Evolutionary conservation across 345 rosid genomes (phyloP).

Genomic region (Salix arbutifolia): DNA sequence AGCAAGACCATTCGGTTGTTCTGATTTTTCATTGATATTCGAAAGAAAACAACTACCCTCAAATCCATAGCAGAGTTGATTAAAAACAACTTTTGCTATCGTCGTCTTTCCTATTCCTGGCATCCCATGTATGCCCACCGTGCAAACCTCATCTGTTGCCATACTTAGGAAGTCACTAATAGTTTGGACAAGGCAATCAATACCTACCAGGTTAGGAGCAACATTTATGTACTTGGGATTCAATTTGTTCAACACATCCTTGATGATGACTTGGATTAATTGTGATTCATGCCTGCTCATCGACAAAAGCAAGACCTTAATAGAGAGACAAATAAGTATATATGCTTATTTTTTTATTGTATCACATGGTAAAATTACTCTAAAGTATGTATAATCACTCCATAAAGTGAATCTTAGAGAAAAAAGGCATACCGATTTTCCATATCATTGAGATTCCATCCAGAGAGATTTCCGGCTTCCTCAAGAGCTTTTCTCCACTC

Average conservation of each 20-base stretch:
- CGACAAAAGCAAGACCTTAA: too few relatives aligned
- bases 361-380: too few relatives aligned
- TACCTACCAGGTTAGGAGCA: neutral
- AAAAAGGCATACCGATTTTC: too few relatives aligned
- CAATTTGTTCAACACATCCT: conserved; percentile 25
- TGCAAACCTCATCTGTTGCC: neutral
- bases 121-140: neutral
- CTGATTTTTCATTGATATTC: neutral
- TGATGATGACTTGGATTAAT: conserved; percentile 26
- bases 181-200: neutral
- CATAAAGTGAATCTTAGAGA: too few relatives aligned
- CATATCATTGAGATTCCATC: too few relatives aligned
- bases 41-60: neutral
- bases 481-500: too few relatives aligned
- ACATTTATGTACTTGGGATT: neutral
- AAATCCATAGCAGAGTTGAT: neutral
- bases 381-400: too few relatives aligned
- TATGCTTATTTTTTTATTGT: too few relatives aligned
- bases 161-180: conserved; percentile 11
- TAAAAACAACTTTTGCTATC: neutral
- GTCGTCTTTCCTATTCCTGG: neutral
- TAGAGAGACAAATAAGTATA: neutral
- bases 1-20: neutral
- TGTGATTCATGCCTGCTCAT: conserved; percentile 21
- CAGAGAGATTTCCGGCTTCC: too few relatives aligned